These are phyloP conservation scores for Lepiota venenata DNA, from an alignment of 768 basidiomycete species.

Conservation along the genomic window DNA sequence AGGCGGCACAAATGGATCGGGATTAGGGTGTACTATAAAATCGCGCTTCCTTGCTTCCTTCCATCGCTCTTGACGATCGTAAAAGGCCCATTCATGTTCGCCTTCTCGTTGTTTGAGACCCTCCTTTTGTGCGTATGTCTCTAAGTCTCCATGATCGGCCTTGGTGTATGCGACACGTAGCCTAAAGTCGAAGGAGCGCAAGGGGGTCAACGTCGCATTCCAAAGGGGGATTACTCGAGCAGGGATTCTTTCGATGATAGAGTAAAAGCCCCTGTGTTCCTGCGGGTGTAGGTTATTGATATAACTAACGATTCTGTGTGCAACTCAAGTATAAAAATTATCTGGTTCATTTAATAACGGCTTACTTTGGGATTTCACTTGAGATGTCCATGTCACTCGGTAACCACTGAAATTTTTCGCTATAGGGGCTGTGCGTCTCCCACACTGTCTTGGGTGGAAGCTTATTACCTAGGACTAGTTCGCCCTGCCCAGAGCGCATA, in stretches of 20 bases:
- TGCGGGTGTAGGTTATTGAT: conserved; percentile 39
- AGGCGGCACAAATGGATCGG: conserved; percentile 19
- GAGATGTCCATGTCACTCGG: conserved; percentile 18
- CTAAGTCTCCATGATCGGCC: not conserved
- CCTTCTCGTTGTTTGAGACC: no score
- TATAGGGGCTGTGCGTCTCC: conserved; percentile 9
- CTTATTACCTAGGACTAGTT: not conserved
- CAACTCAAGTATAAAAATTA: no score
- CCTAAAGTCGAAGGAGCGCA: not conserved
- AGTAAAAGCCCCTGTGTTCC: conserved; percentile 20
- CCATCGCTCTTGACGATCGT: not conserved
- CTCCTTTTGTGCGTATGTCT: not conserved
- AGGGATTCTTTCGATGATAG: conserved; percentile 23
- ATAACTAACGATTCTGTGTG: conserved; percentile 26
- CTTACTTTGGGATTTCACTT: conserved; percentile 13
- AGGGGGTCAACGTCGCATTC: conserved; percentile 21
- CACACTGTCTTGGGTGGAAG: no score
- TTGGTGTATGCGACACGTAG: not conserved
- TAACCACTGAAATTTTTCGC: conserved; percentile 19
- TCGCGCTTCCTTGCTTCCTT: conserved; percentile 8
- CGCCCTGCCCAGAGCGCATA: conserved; percentile 12
- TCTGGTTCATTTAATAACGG: not conserved
- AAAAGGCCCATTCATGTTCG: not conserved
- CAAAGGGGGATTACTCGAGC: conserved; percentile 26
- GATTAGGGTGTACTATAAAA: conserved; percentile 18